A percentile compares a stretch with the other conserved stretches of the same genome.
These are phyloP conservation scores for Rhododendron kiyosumense DNA, from an alignment of 148 eudicot genomes.

Conservation along the genomic window DNA sequence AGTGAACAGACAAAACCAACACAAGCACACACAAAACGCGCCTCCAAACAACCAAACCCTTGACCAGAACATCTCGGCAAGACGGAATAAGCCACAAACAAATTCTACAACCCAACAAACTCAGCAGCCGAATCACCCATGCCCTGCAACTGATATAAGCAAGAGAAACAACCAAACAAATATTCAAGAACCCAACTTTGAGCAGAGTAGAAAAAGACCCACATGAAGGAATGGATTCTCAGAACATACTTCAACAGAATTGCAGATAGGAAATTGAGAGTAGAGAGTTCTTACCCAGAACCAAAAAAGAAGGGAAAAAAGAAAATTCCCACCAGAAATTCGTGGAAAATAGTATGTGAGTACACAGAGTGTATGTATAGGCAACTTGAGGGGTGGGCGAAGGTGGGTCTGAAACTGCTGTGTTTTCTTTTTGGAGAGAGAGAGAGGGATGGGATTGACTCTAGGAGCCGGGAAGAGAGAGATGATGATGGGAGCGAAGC, in stretches of 20 bases:
- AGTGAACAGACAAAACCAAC: slow-evolving; percentile 9
- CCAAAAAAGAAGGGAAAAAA: not conserved
- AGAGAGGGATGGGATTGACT: not conserved
- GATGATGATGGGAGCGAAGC: not conserved
- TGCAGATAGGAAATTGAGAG: not conserved
- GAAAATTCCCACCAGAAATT: not conserved
- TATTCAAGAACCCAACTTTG: not conserved
- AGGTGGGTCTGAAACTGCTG: not conserved
- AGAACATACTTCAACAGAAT: not conserved
- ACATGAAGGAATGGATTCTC: not conserved
- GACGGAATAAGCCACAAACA: not conserved
- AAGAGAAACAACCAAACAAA: not conserved
- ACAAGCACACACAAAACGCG: slow-evolving; percentile 4
- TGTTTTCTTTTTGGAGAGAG: not conserved
- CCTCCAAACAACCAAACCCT: slow-evolving; percentile 9
- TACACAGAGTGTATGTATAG: not conserved
- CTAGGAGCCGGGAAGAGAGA: not conserved
- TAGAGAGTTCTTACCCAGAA: not conserved
- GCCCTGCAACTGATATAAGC: slow-evolving; percentile 4
- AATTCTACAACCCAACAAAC: not conserved
- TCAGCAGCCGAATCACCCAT: not conserved
- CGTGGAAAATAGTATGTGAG: not conserved
- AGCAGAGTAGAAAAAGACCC: not conserved
- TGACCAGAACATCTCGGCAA: slow-evolving; percentile 10
- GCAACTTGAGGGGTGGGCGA: not conserved